A percentile compares a stretch with the other conserved stretches of the same genome.
Evolutionary conservation across 1,284 basidiomycete genomes (phyloP).

Genomic region (Cryptococcus jaspeensis): DNA sequence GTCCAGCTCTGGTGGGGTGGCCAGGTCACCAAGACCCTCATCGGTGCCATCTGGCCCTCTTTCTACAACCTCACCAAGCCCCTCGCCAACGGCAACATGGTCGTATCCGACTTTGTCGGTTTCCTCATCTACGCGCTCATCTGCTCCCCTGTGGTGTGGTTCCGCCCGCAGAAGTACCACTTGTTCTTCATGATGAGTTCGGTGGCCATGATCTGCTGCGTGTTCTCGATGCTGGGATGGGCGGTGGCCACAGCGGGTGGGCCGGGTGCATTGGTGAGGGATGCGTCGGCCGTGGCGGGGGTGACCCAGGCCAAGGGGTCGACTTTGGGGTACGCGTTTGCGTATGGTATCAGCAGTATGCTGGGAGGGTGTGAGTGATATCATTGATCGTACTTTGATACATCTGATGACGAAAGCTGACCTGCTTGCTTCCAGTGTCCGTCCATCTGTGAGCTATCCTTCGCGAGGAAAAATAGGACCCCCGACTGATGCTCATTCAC

Average conservation of each 20-base stretch:
- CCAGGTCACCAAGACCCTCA: constrained; percentile 47
- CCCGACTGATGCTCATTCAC: background rate
- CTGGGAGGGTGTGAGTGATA: no score
- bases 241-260: constrained; percentile 42
- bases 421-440: no score
- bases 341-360: no score
- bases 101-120: constrained; percentile 42
- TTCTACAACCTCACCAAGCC: no score
- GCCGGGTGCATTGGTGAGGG: constrained; percentile 44
- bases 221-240: constrained; percentile 48
- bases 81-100: constrained; percentile 32
- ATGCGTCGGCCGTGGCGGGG: constrained; percentile 29
- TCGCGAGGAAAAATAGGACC: no score
- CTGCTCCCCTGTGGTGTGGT: constrained; percentile 41
- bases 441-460: background rate
- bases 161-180: constrained; percentile 43
- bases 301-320: constrained; percentile 28
- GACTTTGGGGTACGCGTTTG: constrained; percentile 46
- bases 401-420: no score
- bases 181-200: constrained; percentile 47
- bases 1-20: constrained; percentile 47
- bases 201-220: constrained; percentile 36
- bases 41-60: constrained; percentile 37
- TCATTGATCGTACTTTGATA: no score
- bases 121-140: constrained; percentile 50